Evolutionary conservation across 2,329 filamentous ascomycete species (phyloP), one percentile per base, ranked within the genome.

Genomic region (Paecilomyces variotii): DNA sequence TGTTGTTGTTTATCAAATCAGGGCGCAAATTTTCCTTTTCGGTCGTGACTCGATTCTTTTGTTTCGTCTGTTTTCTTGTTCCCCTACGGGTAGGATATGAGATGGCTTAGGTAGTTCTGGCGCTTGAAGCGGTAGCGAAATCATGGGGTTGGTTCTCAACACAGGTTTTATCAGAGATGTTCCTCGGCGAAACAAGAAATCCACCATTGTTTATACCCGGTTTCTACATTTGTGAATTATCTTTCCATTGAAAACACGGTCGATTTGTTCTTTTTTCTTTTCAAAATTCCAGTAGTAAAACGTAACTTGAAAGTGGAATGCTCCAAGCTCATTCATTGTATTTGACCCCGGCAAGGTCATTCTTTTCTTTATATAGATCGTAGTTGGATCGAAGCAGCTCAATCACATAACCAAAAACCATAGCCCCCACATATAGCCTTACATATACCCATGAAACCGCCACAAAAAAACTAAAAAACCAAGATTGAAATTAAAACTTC

Each of bases 21-120:
- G 25, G 24, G 27, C 24, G 25, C 27, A 52, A 28, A 52, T n/a
- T 52, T 19, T 28, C 10, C 14, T 50, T 50, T n/a, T 50, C 14
- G 24, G 50, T 52, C 27, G 50, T 24, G 27, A 52, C 24, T 26
- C 50, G n/a, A 52, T 12, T 55, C 54, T 53, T 56, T 45, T 55
- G 57, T 56, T 58, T 53, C 58, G 51, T 60, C 39, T 59, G 57
- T 49, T 59, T 59, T 52, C 11, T 10, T 25, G 4, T 56, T 32
- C 34, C 32, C n/a, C 39, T 45, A 45, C 39, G 39, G 39, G 39
- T 45, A 45, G 39, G 39, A 45, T 45, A 45, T 19, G 39, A 45
- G 39, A 45, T 45, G 39, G 39, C 39, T 45, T 45, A 45, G 39
- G 39, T 45, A 45, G 39, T 45, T 45, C 39, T 28, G 50, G 50